Evolutionary conservation across 2,329 filamentous ascomycete genomes (phyloP).

Genomic region (Botrytis medusae): DNA sequence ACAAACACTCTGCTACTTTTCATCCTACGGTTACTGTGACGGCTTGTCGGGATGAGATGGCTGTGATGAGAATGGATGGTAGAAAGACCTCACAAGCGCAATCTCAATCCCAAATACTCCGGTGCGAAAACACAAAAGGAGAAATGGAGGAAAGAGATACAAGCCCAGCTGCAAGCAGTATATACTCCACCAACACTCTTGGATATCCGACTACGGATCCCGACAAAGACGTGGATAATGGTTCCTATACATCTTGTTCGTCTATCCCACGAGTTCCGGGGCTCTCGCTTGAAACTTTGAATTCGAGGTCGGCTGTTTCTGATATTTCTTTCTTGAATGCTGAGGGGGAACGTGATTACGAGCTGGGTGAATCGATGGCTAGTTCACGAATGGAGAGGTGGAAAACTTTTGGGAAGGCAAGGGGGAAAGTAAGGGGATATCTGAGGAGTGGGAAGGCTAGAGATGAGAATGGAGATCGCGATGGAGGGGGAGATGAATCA

Average conservation of each 20-base stretch:
- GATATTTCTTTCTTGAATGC: neutral
- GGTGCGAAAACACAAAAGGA: neutral
- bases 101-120: rapidly evolving
- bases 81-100: neutral
- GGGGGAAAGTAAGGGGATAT: neutral
- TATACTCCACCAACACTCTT: neutral
- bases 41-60: neutral
- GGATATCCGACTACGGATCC: neutral
- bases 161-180: neutral
- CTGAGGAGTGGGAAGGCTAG: neutral
- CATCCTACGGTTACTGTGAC: neutral
- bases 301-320: neutral
- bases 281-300: neutral
- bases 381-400: neutral
- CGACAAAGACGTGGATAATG: neutral
- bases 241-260: neutral
- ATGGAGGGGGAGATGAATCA: too few relatives aligned
- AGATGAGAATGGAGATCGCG: too few relatives aligned
- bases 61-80: neutral
- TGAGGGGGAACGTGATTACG: rapidly evolving
- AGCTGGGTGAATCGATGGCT: neutral
- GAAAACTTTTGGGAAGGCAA: neutral
- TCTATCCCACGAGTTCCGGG: neutral
- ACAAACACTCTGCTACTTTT: neutral
- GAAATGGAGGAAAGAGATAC: neutral